Evolutionary conservation across 2,329 filamentous ascomycete genomes (phyloP).

Genomic region (Boeremia lycopersici): DNA sequence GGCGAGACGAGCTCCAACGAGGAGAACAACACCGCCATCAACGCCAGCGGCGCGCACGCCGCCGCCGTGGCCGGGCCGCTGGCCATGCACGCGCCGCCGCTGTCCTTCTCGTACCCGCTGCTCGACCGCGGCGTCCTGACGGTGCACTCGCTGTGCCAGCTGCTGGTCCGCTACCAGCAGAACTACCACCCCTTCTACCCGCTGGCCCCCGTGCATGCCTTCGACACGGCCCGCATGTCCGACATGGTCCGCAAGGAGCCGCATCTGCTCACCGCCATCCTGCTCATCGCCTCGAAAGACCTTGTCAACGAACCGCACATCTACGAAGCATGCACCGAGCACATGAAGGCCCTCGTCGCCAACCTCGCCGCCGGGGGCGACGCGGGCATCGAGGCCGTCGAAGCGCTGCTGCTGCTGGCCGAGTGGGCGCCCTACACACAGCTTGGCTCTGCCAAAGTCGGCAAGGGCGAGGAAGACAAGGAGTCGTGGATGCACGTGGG

Average conservation of each 20-base stretch:
- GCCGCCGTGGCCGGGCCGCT: conserved; percentile 21
- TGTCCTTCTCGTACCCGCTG: conserved; percentile 52
- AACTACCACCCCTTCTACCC: conserved; percentile 75
- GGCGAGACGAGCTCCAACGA: conserved; percentile 44
- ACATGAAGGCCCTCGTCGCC: conserved; percentile 73
- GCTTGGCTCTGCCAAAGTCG: conserved; percentile 66
- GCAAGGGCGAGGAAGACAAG: conserved; percentile 74
- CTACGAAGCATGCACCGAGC: conserved; percentile 69
- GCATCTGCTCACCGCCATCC: conserved; percentile 71
- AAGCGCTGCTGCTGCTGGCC: conserved; percentile 71
- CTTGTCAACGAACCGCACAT: conserved; percentile 67
- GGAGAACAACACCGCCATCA: conserved; percentile 21
- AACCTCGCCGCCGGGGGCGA: conserved; percentile 70
- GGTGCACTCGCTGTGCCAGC: conserved; percentile 56
- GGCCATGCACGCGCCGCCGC: conserved; percentile 30
- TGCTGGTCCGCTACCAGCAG: conserved; percentile 65
- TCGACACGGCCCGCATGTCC: conserved; percentile 60
- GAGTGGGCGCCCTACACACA: conserved; percentile 75
- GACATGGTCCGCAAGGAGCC: conserved; percentile 66
- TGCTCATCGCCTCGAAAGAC: conserved; percentile 75
- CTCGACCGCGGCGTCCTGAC: conserved; percentile 51
- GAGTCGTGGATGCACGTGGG: conserved; percentile 81
- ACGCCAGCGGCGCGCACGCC: neutral
- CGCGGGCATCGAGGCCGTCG: conserved; percentile 72
- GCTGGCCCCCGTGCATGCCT: conserved; percentile 66